phyloP scores from a whole-genome alignment of 441 rosid species.

The Oxalis stricta region DNA sequence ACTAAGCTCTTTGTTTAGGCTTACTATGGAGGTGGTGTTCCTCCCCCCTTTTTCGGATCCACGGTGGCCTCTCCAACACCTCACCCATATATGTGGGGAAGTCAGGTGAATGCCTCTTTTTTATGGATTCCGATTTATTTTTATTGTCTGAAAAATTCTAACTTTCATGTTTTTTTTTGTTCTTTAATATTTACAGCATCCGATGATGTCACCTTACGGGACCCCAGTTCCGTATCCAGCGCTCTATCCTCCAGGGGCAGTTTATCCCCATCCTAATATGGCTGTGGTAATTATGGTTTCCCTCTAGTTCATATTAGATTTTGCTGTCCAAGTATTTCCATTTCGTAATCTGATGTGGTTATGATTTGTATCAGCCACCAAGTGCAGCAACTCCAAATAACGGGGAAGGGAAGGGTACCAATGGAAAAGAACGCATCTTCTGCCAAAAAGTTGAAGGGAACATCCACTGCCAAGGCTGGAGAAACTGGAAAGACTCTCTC shows the following conservation, averaged over 20 bases:
- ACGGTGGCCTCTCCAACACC: conserved; percentile 83
- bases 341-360: background rate
- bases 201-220: conserved; percentile 79
- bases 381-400: conserved; percentile 27
- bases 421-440: conserved; percentile 45
- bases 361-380: conserved; percentile 33
- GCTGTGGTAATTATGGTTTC: conserved; percentile 37
- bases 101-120: conserved; percentile 48
- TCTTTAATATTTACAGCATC: conserved; percentile 52
- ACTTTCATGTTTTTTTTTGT: conserved; percentile 6
- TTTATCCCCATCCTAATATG: conserved; percentile 83
- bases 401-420: conserved; percentile 40
- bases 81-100: conserved; percentile 83
- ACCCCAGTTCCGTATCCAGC: conserved; percentile 91
- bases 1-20: conserved; percentile 45
- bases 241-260: conserved; percentile 81
- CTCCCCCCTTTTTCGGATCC: conserved; percentile 78
- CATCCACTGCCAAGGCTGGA: conserved; percentile 37
- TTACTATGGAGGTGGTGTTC: conserved; percentile 79
- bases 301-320: background rate
- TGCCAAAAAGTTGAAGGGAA: conserved; percentile 55
- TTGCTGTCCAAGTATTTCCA: no score
- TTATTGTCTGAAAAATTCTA: background rate
- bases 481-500: conserved; percentile 55
- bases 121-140: background rate